phyloP scores from a whole-genome alignment of 2,329 filamentous ascomycete genomes.

The Sporothrix pallida region DNA sequence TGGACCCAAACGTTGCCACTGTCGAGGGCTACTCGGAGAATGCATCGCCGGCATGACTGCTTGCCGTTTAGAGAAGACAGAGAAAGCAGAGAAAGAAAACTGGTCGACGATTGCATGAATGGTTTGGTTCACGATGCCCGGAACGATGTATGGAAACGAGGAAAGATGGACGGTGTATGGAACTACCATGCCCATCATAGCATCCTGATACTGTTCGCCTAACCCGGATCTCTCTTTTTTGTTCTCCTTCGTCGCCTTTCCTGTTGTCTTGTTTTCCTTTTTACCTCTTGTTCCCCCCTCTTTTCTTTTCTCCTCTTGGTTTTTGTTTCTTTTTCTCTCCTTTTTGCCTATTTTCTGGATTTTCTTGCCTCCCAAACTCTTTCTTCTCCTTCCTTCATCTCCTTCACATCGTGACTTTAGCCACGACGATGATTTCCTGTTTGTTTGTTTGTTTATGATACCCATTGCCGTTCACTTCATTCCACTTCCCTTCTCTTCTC shows the following conservation, averaged over 20 bases:
- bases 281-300: slow-evolving; percentile 34
- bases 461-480: neutral
- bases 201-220: neutral
- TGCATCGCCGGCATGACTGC: neutral
- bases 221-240: slow-evolving; percentile 3
- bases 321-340: slow-evolving; percentile 35
- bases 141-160: no score
- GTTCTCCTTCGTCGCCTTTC: neutral
- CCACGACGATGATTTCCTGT: slow-evolving; percentile 33
- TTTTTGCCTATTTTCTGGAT: slow-evolving; percentile 40
- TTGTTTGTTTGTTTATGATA: slow-evolving; percentile 31
- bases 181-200: neutral
- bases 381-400: neutral
- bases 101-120: slow-evolving; percentile 7
- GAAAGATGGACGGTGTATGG: neutral
- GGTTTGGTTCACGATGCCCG: slow-evolving; percentile 24
- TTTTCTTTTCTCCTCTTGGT: slow-evolving; percentile 37
- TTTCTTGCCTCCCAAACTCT: slow-evolving; percentile 29
- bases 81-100: no score
- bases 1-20: neutral
- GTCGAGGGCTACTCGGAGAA: neutral
- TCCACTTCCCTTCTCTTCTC: neutral
- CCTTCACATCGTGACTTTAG: slow-evolving; percentile 8
- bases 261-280: slow-evolving; percentile 33
- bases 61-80: neutral